Base-by-base conservation (phyloP, 306 rosid genomes). In the Quercus cerris region DNA sequence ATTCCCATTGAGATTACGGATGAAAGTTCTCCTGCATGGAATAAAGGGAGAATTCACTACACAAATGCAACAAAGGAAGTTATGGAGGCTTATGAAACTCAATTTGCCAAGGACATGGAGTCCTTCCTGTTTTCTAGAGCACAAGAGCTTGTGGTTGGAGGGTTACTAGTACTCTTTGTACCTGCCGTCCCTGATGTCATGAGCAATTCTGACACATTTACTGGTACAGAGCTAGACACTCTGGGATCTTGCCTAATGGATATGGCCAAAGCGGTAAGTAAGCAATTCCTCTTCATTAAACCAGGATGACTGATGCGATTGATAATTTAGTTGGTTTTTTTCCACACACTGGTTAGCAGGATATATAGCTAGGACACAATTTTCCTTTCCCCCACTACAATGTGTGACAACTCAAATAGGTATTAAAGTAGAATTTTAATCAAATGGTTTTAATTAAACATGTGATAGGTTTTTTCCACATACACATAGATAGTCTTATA, bases 41-140 rank as follows among this genome's bases (percentile, higher is more conserved):
- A 83, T 61, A 83, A 79, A 11, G 83, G 86, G 46, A 79, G 77
- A n/a, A 75, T 83, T 74, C 51, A 46, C 49, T 79, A 70, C 22
- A 4, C 77, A 19, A 54, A 59, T 69, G 77, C 81, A 18, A 68
- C 86, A 3, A 70, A 55, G 46, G 83, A 83, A 74, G 83, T 83
- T 72, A 62, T n/a, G 5, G 82, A 84, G 12, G 87, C 84, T 1
- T 84, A 84, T 71, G 68, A 74, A 23, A 72, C 51, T 56, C 84
- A 80, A 44, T 80, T 56, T 58, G 3, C 49, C 19, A 51, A 7
- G 51, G 87, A 84, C 58, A 25, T 84, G 78, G 80, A 59, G 70
- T 15, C 4, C 51, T 84, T 84, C 68, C 22, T 84, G 2, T 19
- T 8, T 73, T 76, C 85, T 0, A 80, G 87, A 33, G 80, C 82